Percentiles rank a stretch among this genome's conserved stretches.
Conservation (phyloP, 805 yeast species). For the Candida tibetensis region DNA sequence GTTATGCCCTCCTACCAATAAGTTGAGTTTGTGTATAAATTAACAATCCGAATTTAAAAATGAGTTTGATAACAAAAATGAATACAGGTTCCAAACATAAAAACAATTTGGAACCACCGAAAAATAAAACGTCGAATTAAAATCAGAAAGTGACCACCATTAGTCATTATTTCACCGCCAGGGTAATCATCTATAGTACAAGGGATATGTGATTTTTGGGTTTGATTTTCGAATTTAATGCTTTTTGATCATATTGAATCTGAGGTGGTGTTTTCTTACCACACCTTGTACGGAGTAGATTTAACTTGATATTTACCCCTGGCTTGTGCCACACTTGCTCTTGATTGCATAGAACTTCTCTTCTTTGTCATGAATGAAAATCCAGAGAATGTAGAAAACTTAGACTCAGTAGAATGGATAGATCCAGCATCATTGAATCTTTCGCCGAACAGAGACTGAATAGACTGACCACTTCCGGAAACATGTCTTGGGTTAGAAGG, state of each 20-base stretch:
- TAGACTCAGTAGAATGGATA: slow-evolving; percentile 15
- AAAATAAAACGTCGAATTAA: no score
- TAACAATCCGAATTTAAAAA: no score
- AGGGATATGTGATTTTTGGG: background rate
- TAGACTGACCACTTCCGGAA: background rate
- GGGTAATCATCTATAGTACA: background rate
- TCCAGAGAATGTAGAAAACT: slow-evolving; percentile 19
- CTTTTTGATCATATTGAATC: no score
- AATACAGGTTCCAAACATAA: no score
- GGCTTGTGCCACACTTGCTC: slow-evolving; percentile 9
- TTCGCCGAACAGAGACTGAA: no score
- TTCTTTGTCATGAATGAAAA: slow-evolving; percentile 20
- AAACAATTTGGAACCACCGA: no score
- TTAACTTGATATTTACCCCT: slow-evolving; percentile 27
- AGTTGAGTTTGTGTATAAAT: no score
- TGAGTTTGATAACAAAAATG: no score
- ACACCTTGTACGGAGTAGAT: slow-evolving; percentile 20
- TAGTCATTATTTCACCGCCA: background rate
- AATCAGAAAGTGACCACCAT: no score
- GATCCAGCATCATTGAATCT: slow-evolving; percentile 9
- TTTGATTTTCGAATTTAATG: no score
- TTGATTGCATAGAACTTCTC: slow-evolving; percentile 4
- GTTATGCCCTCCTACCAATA: no score
- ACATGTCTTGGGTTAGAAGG: background rate
- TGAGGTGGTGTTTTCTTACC: no score